Evolutionary conservation across 176 grass and related monocot species (phyloP).

Genomic region (Rhipidocladum racemiflorum): DNA sequence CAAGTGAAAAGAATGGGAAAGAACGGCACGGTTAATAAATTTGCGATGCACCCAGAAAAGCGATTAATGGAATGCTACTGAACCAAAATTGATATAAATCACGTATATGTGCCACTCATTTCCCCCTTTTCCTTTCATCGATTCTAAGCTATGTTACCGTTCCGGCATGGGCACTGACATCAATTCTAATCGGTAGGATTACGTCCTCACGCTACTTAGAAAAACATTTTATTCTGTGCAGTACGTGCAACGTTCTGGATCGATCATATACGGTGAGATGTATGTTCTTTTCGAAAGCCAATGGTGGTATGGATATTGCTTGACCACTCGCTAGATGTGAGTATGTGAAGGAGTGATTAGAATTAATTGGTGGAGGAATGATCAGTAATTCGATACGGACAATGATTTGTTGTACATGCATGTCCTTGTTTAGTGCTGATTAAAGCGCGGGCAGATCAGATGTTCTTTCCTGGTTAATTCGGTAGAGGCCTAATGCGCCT

Average conservation of each 20-base stretch:
- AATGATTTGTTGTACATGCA: neutral
- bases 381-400: neutral
- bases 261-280: neutral
- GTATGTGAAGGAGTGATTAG: neutral
- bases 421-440: slow-evolving; percentile 23
- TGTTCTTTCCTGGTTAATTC: neutral
- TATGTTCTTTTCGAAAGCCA: neutral
- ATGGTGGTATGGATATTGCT: neutral
- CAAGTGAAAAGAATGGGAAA: neutral
- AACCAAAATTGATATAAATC: neutral
- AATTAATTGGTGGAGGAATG: neutral
- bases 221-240: neutral
- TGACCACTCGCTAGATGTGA: neutral
- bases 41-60: neutral
- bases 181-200: neutral
- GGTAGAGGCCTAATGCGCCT: neutral
- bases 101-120: neutral
- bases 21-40: neutral
- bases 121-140: neutral
- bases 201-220: neutral
- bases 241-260: neutral
- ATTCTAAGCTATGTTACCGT: neutral
- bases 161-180: neutral
- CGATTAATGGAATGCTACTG: neutral
- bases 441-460: neutral